Evolutionary conservation across 2,329 filamentous ascomycete genomes (phyloP).

Genomic region (Coniochaeta ligniaria): DNA sequence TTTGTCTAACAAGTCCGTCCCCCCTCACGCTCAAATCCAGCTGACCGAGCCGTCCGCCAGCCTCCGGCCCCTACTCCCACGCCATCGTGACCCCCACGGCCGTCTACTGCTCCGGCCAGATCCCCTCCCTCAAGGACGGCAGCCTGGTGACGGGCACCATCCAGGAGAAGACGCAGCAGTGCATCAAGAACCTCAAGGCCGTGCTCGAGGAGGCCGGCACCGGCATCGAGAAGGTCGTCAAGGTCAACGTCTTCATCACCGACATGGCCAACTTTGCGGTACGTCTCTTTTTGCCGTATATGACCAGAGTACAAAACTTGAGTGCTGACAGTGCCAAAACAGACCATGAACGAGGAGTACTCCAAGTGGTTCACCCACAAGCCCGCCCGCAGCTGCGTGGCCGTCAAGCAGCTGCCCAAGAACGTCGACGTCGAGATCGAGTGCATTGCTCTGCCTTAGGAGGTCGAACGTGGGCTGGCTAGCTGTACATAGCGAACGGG

Average conservation of each 20-base stretch:
- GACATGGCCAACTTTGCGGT: constrained; percentile 83
- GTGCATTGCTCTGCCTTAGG: constrained; percentile 65
- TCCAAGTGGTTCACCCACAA: constrained; percentile 77
- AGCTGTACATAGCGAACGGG: too few species aligned
- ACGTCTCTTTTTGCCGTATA: neutral
- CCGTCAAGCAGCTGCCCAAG: constrained; percentile 83
- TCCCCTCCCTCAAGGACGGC: constrained; percentile 57
- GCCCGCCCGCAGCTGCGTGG: constrained; percentile 83
- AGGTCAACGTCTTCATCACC: constrained; percentile 85
- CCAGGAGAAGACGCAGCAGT: constrained; percentile 54
- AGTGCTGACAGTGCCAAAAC: neutral
- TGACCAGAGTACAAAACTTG: too few species aligned
- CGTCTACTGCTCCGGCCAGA: constrained; percentile 63
- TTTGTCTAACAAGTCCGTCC: too few species aligned
- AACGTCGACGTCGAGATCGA: constrained; percentile 86
- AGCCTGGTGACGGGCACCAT: constrained; percentile 52
- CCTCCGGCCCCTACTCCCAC: constrained; percentile 59
- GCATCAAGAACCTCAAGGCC: constrained; percentile 72
- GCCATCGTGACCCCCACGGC: constrained; percentile 58
- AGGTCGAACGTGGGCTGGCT: too few species aligned
- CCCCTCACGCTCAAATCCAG: too few species aligned
- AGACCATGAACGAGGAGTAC: constrained; percentile 79
- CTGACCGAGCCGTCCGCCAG: constrained; percentile 22
- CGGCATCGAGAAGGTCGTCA: constrained; percentile 72
- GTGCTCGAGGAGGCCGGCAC: constrained; percentile 79